Evolutionary conservation across 73 alveolate genomes (phyloP), one percentile per base, ranked within the genome.

Genomic region (Urostyla sp.): DNA sequence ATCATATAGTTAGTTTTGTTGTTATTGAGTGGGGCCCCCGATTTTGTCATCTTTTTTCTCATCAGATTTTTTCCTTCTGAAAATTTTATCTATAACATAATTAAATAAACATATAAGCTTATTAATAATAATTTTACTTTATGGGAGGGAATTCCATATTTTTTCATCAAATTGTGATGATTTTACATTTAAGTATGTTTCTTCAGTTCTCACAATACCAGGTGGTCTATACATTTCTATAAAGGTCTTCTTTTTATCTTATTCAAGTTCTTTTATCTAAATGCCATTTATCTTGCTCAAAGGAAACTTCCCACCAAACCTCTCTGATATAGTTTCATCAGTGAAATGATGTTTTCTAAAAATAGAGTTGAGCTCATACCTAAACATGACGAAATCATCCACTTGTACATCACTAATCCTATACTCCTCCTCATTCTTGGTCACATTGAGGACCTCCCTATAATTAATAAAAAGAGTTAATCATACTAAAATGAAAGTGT

Each of bases 211-310:
- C 18, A 84, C 51, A 15, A 84, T 58, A 0, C 92, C 92, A 6
- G 92, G 92, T 0, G 92, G 92, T 51, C 92, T 84, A 54, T 84
- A 75, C 54, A 84, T 44, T 58, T 84, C 92, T 4, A 84, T 27
- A 6, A 28, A 40, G 32, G 28, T 61, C 46, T 84, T 84, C 67
- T 75, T 58, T 21, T 67, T 73, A 28, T 74, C 76, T 37, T 30
- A 58, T 2, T 66, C 61, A 6, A 75, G 24, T 40, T 84, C 92
- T 59, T 60, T 75, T 0, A 84, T 51, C 34, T 78, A 28, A 36
- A 23, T 36, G 0, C 92, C 92, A 13, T 88, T 88, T 11, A 84
- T 43, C 36, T 67, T 75, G 16, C 79, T 40, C 4, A 84, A 67
- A 4, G 92, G 92, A 38, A 28, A 74, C 74, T 20, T 61, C 13